phyloP scores from a whole-genome alignment of 495 filamentous ascomycete species.

The Podospora appendiculata region DNA sequence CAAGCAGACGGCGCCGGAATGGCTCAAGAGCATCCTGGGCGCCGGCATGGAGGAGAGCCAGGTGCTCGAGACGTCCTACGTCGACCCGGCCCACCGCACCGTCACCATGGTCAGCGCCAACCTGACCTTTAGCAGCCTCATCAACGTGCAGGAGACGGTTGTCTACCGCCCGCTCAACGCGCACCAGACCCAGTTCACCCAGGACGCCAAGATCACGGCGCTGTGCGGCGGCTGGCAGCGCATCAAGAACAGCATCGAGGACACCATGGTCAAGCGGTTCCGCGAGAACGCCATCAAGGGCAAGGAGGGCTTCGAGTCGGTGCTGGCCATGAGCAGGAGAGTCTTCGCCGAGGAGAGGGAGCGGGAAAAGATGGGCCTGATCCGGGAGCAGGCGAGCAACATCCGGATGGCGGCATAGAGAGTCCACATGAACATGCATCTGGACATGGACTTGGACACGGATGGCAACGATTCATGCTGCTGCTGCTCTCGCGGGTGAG shows the following conservation, averaged over 20 bases:
- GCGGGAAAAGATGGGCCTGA: slow-evolving; percentile 21
- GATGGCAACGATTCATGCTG: too few species aligned
- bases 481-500: too few species aligned
- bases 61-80: slow-evolving; percentile 92
- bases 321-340: slow-evolving; percentile 85
- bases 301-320: slow-evolving; percentile 86
- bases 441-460: too few species aligned
- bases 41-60: slow-evolving; percentile 60
- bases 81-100: slow-evolving; percentile 69
- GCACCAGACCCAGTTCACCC: slow-evolving; percentile 68
- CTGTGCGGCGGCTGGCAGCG: slow-evolving; percentile 94
- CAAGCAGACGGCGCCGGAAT: slow-evolving; percentile 79
- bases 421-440: too few species aligned
- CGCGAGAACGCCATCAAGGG: slow-evolving; percentile 83
- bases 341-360: slow-evolving; percentile 84
- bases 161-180: slow-evolving; percentile 62
- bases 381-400: slow-evolving; percentile 20
- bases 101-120: slow-evolving; percentile 94
- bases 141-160: slow-evolving; percentile 85
- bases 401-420: slow-evolving; percentile 17
- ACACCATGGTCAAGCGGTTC: slow-evolving; percentile 81
- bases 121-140: slow-evolving; percentile 78
- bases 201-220: slow-evolving; percentile 87
- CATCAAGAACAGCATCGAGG: slow-evolving; percentile 88
- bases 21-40: slow-evolving; percentile 72